Evolutionary conservation across 441 rosid species (phyloP).

Genomic region (Populus hybrid): DNA sequence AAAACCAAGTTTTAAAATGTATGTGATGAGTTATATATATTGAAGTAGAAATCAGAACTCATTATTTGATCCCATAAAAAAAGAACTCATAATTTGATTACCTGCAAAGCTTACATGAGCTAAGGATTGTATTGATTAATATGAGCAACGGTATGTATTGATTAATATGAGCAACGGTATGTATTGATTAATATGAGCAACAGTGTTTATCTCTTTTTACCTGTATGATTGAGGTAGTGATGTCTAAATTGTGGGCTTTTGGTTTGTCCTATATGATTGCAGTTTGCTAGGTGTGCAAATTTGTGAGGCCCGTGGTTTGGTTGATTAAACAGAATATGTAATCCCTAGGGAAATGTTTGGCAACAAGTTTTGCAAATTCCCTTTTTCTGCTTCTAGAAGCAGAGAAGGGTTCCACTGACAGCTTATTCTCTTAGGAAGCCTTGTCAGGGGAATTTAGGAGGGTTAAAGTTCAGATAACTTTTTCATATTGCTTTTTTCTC

Average conservation of each 20-base stretch:
- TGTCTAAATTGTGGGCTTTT: neutral
- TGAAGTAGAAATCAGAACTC: neutral
- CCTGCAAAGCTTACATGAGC: neutral
- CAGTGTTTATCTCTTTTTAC: neutral
- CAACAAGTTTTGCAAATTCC: conserved; percentile 1
- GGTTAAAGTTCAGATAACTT: conserved; percentile 1
- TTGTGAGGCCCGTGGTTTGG: neutral
- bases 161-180: neutral
- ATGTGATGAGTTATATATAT: neutral
- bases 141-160: neutral
- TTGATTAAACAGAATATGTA: neutral
- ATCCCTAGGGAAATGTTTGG: neutral
- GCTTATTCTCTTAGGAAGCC: neutral
- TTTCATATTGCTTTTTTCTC: neutral
- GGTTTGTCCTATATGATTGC: neutral
- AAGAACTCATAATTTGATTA: neutral
- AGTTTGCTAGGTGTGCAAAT: neutral
- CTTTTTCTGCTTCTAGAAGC: neutral
- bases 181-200: neutral
- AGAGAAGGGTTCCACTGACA: neutral
- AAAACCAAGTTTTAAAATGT: neutral
- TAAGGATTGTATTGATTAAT: neutral
- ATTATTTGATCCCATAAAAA: neutral
- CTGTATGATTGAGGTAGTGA: neutral
- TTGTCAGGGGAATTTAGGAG: neutral